Base-by-base conservation (phyloP, 2,329 filamentous ascomycete genomes). In the Pseudopithomyces maydicus region DNA sequence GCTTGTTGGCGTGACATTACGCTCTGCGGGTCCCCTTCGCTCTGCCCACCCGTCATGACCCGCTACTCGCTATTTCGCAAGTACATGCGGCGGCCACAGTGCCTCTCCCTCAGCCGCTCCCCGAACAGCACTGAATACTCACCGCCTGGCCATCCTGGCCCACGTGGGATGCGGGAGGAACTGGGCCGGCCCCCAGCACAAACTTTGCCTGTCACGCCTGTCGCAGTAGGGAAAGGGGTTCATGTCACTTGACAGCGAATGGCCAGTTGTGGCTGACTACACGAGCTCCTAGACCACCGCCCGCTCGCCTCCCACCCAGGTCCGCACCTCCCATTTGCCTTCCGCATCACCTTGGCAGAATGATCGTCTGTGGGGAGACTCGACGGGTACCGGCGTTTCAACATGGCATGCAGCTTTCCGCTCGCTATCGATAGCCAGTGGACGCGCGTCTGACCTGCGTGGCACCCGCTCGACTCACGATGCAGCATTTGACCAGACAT, bases 81-180 rank as follows among this genome's bases (percentile, higher is more conserved):
- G 54, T 61, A 62, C 58, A 56, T 52, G 58, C 60, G 44, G 55
- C 53, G 33, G 17, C 19, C 19, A 36, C 26, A 29, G 52, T 26
- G 11, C 29, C 36, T 52, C 33, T 39, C 42, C 58, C 45, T 46
- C 61, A 52, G 49, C 56, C 51, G 47, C 51, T 56, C 50, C 26
- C 26, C 26, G 4, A 29, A 29, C 26, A 29, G 8, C 26, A 29
- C 8, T 8, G 26, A 29, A 45, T 10, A 47, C 59, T 70, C 65
- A 67, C 66, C 66, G 61, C 65, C 61, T 64, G 64, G 57, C 55
- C 46, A 52, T 52, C 47, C 38, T 51, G n/a, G 54, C 61, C 70
- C 71, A 72, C 71, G 72, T 71, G 72, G 70, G 62, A 60, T 60
- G 46, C 46, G 57, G 48, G 54, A 56, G 59, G 65, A 67, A 66